Evolutionary conservation across 257 asterid species (phyloP).

Genomic region (Solanum peruvianum): DNA sequence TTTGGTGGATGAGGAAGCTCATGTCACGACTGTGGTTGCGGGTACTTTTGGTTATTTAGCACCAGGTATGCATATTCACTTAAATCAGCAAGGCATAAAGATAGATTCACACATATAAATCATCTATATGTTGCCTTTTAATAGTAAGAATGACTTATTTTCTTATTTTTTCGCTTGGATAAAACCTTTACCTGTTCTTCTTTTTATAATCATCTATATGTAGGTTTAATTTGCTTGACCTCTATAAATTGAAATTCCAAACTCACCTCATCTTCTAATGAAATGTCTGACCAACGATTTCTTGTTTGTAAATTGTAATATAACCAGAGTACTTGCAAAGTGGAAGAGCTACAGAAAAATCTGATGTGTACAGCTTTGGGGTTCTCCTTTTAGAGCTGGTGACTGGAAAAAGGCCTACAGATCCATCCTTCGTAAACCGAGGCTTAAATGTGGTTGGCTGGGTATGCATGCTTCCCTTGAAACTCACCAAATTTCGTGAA

Average conservation of each 20-base stretch:
- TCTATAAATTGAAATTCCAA: not conserved
- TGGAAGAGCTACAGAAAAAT: conserved; percentile 88
- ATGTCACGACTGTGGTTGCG: conserved; percentile 93
- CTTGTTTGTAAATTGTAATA: not conserved
- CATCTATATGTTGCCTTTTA: not conserved
- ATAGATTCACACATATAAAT: not conserved
- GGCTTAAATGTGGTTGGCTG: conserved; percentile 94
- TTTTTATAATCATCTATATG: not conserved
- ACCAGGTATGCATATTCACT: conserved; percentile 50
- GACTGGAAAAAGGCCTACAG: conserved; percentile 91
- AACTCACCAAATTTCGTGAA: not conserved
- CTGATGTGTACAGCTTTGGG: conserved; percentile 95
- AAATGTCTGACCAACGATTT: not conserved
- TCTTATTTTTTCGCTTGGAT: not conserved
- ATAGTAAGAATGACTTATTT: not conserved
- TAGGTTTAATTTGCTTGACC: not conserved
- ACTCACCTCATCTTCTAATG: not conserved
- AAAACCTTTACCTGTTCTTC: not conserved
- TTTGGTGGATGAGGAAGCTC: conserved; percentile 87
- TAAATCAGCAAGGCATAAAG: not conserved
- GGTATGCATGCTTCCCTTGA: conserved; percentile 29
- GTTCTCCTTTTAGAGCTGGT: conserved; percentile 80
- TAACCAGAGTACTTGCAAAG: conserved; percentile 86
- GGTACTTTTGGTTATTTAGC: conserved; percentile 97
- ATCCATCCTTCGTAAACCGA: conserved; percentile 64